Percentiles rank a stretch among this genome's conserved stretches.
Evolutionary conservation across 768 basidiomycete genomes (phyloP).

Genomic region (Termitomyces sp.): DNA sequence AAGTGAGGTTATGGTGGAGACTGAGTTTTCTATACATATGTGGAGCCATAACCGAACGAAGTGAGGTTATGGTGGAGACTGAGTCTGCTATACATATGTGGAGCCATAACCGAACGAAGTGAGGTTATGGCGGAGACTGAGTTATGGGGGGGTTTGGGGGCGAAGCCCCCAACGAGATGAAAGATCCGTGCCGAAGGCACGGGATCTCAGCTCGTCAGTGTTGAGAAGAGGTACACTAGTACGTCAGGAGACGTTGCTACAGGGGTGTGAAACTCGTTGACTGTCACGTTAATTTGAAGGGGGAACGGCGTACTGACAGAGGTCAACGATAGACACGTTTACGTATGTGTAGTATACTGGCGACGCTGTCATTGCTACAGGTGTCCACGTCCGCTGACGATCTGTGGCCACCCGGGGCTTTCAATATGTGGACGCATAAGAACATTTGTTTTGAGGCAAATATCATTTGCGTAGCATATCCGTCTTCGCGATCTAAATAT

Average conservation of each 20-base stretch:
- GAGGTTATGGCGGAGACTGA: too few relatives aligned
- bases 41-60: too few relatives aligned
- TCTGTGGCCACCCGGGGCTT: background rate
- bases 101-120: too few relatives aligned
- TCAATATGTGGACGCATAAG: background rate
- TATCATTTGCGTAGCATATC: background rate
- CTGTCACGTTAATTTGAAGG: background rate
- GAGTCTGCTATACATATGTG: too few relatives aligned
- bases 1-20: too few relatives aligned
- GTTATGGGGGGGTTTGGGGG: too few relatives aligned
- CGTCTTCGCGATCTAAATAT: background rate
- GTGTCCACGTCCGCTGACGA: background rate
- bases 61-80: too few relatives aligned
- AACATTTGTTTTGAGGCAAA: background rate
- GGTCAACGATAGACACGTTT: background rate
- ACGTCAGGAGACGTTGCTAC: slow-evolving; percentile 3
- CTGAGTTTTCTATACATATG: too few relatives aligned
- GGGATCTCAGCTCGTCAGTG: too few relatives aligned
- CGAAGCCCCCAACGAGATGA: too few relatives aligned
- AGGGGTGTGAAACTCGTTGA: slow-evolving; percentile 4
- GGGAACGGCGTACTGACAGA: background rate
- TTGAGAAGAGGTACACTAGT: background rate
- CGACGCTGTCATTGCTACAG: background rate
- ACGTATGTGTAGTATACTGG: background rate
- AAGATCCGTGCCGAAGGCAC: too few relatives aligned